Evolutionary conservation across 1,284 basidiomycete genomes (phyloP).

Genomic region (Chiua sp.): DNA sequence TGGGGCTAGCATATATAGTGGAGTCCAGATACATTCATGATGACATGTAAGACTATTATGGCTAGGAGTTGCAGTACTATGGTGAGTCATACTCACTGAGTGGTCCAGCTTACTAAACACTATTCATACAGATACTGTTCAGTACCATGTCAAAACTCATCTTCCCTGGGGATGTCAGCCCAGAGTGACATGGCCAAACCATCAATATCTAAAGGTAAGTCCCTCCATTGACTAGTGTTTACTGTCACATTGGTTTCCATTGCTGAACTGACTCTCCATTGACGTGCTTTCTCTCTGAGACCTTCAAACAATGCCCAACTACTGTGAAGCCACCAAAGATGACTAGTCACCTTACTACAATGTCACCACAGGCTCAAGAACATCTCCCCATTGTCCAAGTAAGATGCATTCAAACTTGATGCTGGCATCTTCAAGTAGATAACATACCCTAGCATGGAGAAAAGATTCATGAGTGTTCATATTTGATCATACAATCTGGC

Average conservation of each 20-base stretch:
- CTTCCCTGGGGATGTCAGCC: background rate
- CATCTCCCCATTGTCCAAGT: slow-evolving; percentile 20
- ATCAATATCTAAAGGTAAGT: too few species aligned
- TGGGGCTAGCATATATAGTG: too few species aligned
- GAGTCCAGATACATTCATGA: too few species aligned
- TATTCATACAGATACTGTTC: background rate
- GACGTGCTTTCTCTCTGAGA: background rate
- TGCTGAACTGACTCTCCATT: too few species aligned
- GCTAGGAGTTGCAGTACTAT: too few species aligned
- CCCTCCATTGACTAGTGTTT: too few species aligned
- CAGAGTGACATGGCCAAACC: background rate
- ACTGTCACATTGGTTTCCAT: too few species aligned
- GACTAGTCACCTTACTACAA: background rate
- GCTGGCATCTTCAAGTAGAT: slow-evolving; percentile 46
- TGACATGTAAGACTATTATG: too few species aligned
- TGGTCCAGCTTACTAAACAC: too few species aligned
- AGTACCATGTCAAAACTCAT: background rate
- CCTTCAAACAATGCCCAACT: background rate
- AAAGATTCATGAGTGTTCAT: background rate
- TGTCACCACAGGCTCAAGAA: slow-evolving; percentile 6
- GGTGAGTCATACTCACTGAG: too few species aligned
- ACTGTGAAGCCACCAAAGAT: background rate
- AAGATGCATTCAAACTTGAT: slow-evolving; percentile 41
- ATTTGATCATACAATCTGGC: background rate
- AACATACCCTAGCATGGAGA: slow-evolving; percentile 4